These are phyloP conservation scores for Phytophthora sp. DNA, from an alignment of 352 stramenopile genomes.

Conservation along the genomic window DNA sequence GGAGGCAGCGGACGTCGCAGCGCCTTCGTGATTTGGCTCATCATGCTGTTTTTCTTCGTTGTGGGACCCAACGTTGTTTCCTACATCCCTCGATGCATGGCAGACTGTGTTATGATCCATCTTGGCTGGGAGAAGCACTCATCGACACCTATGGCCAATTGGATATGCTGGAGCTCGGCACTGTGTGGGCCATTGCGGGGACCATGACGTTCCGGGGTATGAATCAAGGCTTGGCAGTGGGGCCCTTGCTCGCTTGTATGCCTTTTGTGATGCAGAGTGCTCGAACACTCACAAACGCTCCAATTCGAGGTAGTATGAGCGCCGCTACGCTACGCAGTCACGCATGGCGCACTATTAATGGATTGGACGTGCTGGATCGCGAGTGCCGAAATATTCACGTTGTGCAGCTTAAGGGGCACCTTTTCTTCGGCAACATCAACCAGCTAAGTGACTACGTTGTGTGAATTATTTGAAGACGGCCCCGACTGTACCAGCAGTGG, in stretches of 20 bases:
- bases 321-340: conserved; percentile 90
- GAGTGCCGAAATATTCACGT: conserved; percentile 86
- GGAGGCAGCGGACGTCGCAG: conserved; percentile 76
- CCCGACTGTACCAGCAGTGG: not conserved
- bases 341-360: conserved; percentile 68
- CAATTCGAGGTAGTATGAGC: conserved; percentile 92
- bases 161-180: conserved; percentile 90
- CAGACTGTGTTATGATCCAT: conserved; percentile 92
- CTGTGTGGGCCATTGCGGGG: conserved; percentile 90
- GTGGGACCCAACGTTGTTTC: conserved; percentile 83
- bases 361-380: conserved; percentile 79
- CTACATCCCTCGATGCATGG: conserved; percentile 93
- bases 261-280: conserved; percentile 92
- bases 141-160: conserved; percentile 90
- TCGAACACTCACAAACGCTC: conserved; percentile 79
- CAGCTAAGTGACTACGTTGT: conserved; percentile 90
- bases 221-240: conserved; percentile 89
- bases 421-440: conserved; percentile 93
- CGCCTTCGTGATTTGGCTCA: conserved; percentile 61
- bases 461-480: conserved; percentile 61
- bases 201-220: conserved; percentile 95
- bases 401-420: conserved; percentile 75
- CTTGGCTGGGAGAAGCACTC: conserved; percentile 92
- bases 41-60: conserved; percentile 90
- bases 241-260: conserved; percentile 85